Base-by-base conservation (phyloP, 1,139 yeast genomes). In the Zygosaccharomyces pseudobailii region DNA sequence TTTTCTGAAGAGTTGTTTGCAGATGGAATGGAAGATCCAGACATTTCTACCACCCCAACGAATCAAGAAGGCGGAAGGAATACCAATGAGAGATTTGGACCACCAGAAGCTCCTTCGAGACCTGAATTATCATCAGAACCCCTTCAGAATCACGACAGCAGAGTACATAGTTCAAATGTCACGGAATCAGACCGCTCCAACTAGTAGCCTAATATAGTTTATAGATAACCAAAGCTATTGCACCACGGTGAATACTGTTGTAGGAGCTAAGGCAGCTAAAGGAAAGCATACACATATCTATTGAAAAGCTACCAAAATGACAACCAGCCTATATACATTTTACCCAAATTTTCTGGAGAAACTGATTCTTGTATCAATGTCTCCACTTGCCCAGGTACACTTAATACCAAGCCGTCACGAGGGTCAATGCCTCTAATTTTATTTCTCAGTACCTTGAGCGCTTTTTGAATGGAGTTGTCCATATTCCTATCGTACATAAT, bases 251-350 rank as follows among this genome's bases (percentile, higher is more conserved):
- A 13, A 13, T 13, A 13, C 17, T 13, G 17, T 13, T 13, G 17
- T 13, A 13, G 17, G 17, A 13, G 17, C 17, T 13, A 13, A 13
- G 17, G 17, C 17, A 13, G 17, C 17, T 13, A 13, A 13, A 13
- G 17, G 17, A 13, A 13, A 13, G 17, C 17, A 13, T 13, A 13
- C 17, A 13, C 17, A 37, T n/a, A 13, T 33, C 31, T 20, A 6
- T 27, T 28, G 23, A 19, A 19, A 23, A 10, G 28, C 56, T 63
- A 81, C 72, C 82, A 71, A 62, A 80, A 87, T 2, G 97, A 84
- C 60, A 87, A 78, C 98, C 98, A 92, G 3, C 99, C 99, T 31
- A 87, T 81, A 66, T 88, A 94, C 98, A 94, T 92, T 56, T 77
- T 84, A 27, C 87, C 75, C 45, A 94, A 70, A 53, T 84, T 82